These are phyloP conservation scores for Coniochaeta ligniaria DNA, from an alignment of 2,329 filamentous ascomycete genomes.

Conservation along the genomic window DNA sequence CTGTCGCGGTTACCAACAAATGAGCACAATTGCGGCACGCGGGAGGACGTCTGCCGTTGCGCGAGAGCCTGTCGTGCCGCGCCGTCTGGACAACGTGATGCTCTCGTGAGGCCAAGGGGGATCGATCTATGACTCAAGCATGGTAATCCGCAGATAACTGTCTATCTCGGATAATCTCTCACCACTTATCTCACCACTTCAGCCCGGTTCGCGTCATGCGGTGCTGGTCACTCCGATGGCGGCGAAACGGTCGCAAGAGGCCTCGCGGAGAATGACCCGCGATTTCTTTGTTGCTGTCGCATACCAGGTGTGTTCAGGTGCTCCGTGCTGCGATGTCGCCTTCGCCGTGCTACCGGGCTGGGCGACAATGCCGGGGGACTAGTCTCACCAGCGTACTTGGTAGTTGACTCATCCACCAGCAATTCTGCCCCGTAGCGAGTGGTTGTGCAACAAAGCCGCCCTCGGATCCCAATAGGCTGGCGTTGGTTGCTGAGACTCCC, in stretches of 20 bases:
- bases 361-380: not conserved
- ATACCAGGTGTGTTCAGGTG: not conserved
- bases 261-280: not conserved
- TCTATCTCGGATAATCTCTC: not conserved
- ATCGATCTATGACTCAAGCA: not conserved
- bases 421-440: not conserved
- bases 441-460: not conserved
- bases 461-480: not conserved
- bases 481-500: not conserved
- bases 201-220: not conserved
- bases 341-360: not conserved
- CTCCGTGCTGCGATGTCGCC: not conserved
- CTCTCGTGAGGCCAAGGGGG: not conserved
- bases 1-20: not conserved
- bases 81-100: not conserved
- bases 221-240: not conserved
- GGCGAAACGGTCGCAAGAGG: not conserved
- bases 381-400: not conserved
- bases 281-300: not conserved
- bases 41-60: not conserved
- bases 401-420: not conserved
- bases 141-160: not conserved
- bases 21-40: not conserved
- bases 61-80: not conserved
- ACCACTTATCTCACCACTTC: not conserved